phyloP scores from a whole-genome alignment of 352 stramenopile genomes.

The Phytophthora pinifolia region DNA sequence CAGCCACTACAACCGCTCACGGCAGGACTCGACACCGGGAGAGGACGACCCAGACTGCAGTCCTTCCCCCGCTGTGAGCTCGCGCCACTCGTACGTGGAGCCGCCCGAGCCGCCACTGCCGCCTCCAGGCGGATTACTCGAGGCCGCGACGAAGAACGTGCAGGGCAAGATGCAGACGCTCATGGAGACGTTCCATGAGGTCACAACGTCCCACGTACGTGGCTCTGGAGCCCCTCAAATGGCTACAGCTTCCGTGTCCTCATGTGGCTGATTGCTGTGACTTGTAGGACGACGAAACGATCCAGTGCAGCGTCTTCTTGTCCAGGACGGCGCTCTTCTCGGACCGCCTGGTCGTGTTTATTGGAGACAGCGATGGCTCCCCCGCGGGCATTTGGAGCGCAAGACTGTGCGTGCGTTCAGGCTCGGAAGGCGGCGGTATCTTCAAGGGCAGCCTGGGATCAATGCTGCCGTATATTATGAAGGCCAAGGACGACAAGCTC shows the following conservation, averaged over 20 bases:
- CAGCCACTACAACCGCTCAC: constrained; percentile 41
- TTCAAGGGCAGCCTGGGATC: constrained; percentile 72
- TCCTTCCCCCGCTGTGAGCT: constrained; percentile 36
- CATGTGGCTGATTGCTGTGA: constrained; percentile 18
- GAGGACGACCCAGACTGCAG: constrained; percentile 39
- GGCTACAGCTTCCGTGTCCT: constrained; percentile 16
- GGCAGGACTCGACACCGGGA: constrained; percentile 37
- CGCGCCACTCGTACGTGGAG: constrained; percentile 53
- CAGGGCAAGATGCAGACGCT: constrained; percentile 72
- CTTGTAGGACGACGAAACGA: constrained; percentile 52
- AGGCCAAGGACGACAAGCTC: constrained; percentile 72
- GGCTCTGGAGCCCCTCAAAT: not conserved
- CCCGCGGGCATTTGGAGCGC: constrained; percentile 65
- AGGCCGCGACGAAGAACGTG: constrained; percentile 70
- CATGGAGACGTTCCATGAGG: constrained; percentile 60
- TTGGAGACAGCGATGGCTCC: constrained; percentile 61
- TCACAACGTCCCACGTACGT: constrained; percentile 52
- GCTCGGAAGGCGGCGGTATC: constrained; percentile 64
- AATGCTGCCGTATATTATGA: constrained; percentile 77
- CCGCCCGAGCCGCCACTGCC: constrained; percentile 54
- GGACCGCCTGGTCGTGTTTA: constrained; percentile 63
- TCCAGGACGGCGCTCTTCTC: constrained; percentile 62
- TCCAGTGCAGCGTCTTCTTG: constrained; percentile 63
- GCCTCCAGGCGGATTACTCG: constrained; percentile 53
- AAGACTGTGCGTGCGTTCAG: constrained; percentile 60